phyloP scores from a whole-genome alignment of 139 green algal genomes.

The Nannochloris sp. region DNA sequence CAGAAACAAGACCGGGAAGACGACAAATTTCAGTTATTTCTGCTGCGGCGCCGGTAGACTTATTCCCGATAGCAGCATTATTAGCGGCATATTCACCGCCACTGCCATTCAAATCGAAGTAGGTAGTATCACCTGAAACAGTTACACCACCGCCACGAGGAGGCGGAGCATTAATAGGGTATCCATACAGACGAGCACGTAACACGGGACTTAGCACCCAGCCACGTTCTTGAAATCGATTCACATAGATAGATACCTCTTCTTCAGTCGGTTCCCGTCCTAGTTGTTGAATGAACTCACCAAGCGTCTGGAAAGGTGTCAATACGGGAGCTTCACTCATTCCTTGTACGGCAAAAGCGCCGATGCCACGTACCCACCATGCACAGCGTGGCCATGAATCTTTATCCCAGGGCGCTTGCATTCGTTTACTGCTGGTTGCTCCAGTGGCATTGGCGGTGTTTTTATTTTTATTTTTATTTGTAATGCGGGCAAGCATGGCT shows the following conservation, averaged over 20 bases:
- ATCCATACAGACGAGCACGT: background rate
- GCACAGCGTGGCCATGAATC: conserved; percentile 31
- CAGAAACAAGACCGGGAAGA: conserved; percentile 20
- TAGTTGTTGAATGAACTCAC: conserved; percentile 52
- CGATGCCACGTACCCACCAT: conserved; percentile 16
- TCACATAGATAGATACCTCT: conserved; percentile 51
- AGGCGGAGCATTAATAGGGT: no score
- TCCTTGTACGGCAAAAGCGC: conserved; percentile 38
- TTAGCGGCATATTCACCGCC: no score
- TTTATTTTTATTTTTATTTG: background rate
- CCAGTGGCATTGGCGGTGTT: background rate
- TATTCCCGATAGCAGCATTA: no score
- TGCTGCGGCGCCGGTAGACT: no score
- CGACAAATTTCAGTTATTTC: conserved; percentile 9
- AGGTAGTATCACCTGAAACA: background rate
- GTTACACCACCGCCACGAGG: background rate
- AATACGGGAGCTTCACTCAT: conserved; percentile 55
- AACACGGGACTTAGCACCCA: conserved; percentile 54
- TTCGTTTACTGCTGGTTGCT: conserved; percentile 1
- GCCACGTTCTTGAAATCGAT: conserved; percentile 67
- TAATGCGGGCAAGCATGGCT: background rate
- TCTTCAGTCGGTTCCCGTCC: conserved; percentile 12
- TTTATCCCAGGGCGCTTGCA: conserved; percentile 21
- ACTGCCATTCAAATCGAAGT: no score
- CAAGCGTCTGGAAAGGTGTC: conserved; percentile 47